Percentiles rank a stretch among this genome's conserved stretches.
These are phyloP conservation scores for Flaveria robusta DNA, from an alignment of 129 eudicot species.

Conservation along the genomic window DNA sequence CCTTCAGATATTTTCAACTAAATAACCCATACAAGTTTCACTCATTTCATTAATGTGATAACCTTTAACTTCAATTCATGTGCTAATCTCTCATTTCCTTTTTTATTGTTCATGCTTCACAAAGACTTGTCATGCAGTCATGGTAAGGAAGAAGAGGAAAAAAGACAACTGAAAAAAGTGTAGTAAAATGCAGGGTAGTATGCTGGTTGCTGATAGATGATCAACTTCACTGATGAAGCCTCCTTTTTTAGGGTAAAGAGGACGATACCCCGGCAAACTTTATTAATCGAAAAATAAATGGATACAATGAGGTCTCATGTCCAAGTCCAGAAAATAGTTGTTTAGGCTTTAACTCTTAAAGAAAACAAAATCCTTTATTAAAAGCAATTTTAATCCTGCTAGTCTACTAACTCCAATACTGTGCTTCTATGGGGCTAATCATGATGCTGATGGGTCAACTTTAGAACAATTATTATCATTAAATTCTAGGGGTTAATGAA, in stretches of 20 bases:
- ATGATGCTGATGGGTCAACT: not conserved
- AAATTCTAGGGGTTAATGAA: not conserved
- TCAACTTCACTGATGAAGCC: not conserved
- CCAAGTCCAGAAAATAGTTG: not conserved
- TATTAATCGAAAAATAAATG: too few species aligned
- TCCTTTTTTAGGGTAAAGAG: too few species aligned
- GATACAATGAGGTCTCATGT: not conserved
- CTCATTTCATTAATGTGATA: not conserved
- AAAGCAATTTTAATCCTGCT: not conserved
- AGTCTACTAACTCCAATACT: not conserved
- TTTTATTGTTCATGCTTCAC: constrained; percentile 15
- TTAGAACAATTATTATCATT: not conserved
- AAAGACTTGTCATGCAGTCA: constrained; percentile 1
- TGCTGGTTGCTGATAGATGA: not conserved
- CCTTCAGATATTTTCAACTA: not conserved
- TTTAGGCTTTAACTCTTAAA: not conserved
- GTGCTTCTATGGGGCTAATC: not conserved
- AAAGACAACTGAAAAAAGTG: not conserved
- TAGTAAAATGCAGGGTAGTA: not conserved
- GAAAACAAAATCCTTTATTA: not conserved
- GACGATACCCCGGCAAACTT: too few species aligned
- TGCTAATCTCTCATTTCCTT: constrained; percentile 1
- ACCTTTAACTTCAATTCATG: not conserved
- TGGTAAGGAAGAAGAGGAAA: constrained; percentile 16
- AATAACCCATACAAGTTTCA: not conserved